These are phyloP conservation scores for Boletus tomentosulus DNA, from an alignment of 768 basidiomycete species.

Conservation along the genomic window DNA sequence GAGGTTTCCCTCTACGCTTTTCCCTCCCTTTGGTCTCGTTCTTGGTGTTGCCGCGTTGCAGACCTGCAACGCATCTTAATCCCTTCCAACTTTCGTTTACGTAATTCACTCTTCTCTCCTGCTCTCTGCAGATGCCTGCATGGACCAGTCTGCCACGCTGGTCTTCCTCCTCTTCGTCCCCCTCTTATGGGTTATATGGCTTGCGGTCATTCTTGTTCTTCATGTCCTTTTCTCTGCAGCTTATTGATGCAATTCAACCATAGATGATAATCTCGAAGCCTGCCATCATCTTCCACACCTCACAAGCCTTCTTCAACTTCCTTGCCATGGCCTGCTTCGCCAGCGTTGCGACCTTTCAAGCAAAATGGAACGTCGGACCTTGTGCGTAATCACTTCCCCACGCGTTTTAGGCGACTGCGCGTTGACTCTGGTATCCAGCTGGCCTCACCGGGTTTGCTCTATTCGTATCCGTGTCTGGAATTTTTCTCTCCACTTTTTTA, in stretches of 20 bases:
- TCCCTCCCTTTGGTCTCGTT: not conserved
- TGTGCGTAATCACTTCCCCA: constrained; percentile 52
- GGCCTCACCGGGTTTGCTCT: constrained; percentile 84
- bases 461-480: constrained; percentile 69
- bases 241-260: constrained; percentile 14
- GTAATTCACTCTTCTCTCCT: constrained; percentile 28
- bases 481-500: constrained; percentile 72
- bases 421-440: constrained; percentile 44
- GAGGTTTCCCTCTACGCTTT: constrained; percentile 31
- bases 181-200: constrained; percentile 60
- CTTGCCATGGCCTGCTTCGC: constrained; percentile 90
- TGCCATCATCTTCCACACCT: constrained; percentile 68
- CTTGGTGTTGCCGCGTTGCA: constrained; percentile 13
- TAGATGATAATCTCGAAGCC: constrained; percentile 90
- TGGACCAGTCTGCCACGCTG: constrained; percentile 45
- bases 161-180: constrained; percentile 64
- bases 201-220: constrained; percentile 51
- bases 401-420: not conserved
- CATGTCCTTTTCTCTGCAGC: constrained; percentile 2
- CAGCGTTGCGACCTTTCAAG: constrained; percentile 84
- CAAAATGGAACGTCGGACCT: constrained; percentile 77
- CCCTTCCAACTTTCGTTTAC: constrained; percentile 24
- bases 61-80: constrained; percentile 16
- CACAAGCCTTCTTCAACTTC: constrained; percentile 90
- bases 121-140: constrained; percentile 31